phyloP scores from a whole-genome alignment of 805 yeast genomes.

The Zygotorulaspora florentina region DNA sequence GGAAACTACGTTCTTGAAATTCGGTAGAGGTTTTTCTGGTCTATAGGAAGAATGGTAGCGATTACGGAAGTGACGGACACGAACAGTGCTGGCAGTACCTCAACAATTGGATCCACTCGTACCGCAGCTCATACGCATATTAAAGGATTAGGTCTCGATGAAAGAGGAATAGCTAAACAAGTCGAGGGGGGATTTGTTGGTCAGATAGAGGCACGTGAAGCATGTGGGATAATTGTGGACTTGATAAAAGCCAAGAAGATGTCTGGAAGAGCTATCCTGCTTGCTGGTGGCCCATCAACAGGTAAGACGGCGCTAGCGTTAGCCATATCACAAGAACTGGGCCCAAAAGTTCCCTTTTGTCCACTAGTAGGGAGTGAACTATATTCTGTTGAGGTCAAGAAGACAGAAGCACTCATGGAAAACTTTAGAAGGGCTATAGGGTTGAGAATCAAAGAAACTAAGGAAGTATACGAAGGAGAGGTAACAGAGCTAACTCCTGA shows the following conservation, averaged over 20 bases:
- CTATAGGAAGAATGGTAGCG: conserved; percentile 53
- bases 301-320: conserved; percentile 97
- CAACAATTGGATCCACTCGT: conserved; percentile 36
- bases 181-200: conserved; percentile 86
- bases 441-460: conserved; percentile 90
- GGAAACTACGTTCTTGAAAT: not conserved
- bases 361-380: conserved; percentile 95
- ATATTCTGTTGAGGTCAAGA: conserved; percentile 93
- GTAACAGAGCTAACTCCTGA: conserved; percentile 94
- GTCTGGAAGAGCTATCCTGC: conserved; percentile 91
- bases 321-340: conserved; percentile 93
- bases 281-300: conserved; percentile 98
- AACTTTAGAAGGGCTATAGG: conserved; percentile 96
- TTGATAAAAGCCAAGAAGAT: conserved; percentile 86
- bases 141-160: conserved; percentile 91
- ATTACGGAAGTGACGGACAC: conserved; percentile 69
- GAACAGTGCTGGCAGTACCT: conserved; percentile 24
- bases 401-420: conserved; percentile 95
- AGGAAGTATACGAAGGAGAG: conserved; percentile 97
- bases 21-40: not conserved
- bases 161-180: conserved; percentile 75
- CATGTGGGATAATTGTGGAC: conserved; percentile 93
- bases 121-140: conserved; percentile 98
- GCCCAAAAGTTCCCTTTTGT: conserved; percentile 96
- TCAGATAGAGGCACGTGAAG: conserved; percentile 71